Evolutionary conservation across 1,284 basidiomycete genomes (phyloP).

Genomic region (Porogramme epimiltina): DNA sequence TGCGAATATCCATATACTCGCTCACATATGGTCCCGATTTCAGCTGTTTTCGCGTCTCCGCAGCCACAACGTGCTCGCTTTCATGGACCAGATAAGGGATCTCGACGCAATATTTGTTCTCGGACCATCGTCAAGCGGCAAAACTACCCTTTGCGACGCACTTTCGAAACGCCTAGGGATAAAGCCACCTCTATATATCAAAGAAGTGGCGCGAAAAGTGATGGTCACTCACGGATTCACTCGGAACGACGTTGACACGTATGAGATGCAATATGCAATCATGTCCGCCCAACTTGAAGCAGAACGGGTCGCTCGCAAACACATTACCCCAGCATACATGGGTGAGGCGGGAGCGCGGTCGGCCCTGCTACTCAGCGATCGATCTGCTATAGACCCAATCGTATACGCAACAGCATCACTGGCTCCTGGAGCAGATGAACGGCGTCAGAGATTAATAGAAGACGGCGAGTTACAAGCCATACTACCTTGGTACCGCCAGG

Average conservation of each 20-base stretch:
- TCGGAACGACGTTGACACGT: conserved; percentile 45
- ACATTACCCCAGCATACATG: not conserved
- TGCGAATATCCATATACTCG: too few relatives aligned
- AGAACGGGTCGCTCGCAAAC: conserved; percentile 22
- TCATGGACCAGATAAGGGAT: too few relatives aligned
- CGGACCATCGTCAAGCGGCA: conserved; percentile 66
- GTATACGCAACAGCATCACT: conserved; percentile 56
- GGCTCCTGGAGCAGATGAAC: conserved; percentile 36
- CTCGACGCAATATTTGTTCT: conserved; percentile 43
- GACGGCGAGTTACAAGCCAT: conserved; percentile 41
- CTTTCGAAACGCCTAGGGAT: conserved; percentile 44
- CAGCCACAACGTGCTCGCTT: too few relatives aligned
- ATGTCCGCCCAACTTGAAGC: conserved; percentile 52
- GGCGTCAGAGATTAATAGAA: conserved; percentile 37
- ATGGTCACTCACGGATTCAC: conserved; percentile 54
- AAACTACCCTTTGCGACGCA: conserved; percentile 63
- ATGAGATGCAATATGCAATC: conserved; percentile 65
- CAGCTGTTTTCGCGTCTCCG: too few relatives aligned
- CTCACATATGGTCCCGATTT: too few relatives aligned
- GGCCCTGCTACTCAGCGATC: conserved; percentile 55
- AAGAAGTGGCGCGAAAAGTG: conserved; percentile 60
- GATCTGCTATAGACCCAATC: conserved; percentile 63
- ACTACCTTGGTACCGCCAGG: conserved; percentile 43
- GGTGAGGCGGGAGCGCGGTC: conserved; percentile 12
- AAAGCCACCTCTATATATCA: conserved; percentile 41